These are phyloP conservation scores for Emergomyces africanus DNA, from an alignment of 2,329 filamentous ascomycete genomes.

Conservation along the genomic window DNA sequence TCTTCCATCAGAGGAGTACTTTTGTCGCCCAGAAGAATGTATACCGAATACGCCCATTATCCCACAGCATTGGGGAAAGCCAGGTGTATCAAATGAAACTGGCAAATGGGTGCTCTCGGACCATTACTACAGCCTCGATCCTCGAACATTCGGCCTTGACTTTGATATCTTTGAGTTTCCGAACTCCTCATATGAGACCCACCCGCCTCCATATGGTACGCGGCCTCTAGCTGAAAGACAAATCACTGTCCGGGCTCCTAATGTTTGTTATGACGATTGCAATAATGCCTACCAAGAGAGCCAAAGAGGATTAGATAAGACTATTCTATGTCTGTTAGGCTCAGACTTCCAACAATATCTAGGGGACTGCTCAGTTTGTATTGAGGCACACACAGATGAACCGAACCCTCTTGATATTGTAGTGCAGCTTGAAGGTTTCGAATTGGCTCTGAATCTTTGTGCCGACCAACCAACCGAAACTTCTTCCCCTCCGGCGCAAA, in stretches of 20 bases:
- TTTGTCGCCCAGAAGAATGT: slow-evolving; percentile 30
- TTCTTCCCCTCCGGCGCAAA: not conserved
- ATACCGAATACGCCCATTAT: slow-evolving; percentile 20
- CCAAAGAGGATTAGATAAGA: slow-evolving; percentile 33
- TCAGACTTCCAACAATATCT: slow-evolving; percentile 30
- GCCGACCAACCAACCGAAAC: not conserved
- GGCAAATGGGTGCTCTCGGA: slow-evolving; percentile 40
- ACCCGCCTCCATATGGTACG: no score
- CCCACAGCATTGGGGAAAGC: slow-evolving; percentile 16
- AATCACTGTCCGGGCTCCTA: slow-evolving; percentile 25
- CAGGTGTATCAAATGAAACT: slow-evolving; percentile 13
- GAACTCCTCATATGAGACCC: slow-evolving; percentile 1
- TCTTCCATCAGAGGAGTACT: slow-evolving; percentile 26
- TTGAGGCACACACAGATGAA: not conserved
- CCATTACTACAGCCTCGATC: slow-evolving; percentile 54
- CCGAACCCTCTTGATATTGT: no score
- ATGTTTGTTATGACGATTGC: slow-evolving; percentile 42
- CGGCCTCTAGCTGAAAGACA: slow-evolving; percentile 21
- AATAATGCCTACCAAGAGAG: slow-evolving; percentile 38
- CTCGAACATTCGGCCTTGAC: slow-evolving; percentile 48
- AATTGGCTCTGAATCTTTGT: not conserved
- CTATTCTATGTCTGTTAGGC: slow-evolving; percentile 30
- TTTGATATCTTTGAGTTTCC: slow-evolving; percentile 47
- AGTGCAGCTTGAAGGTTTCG: no score
- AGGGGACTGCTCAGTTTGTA: not conserved